Percentiles rank a stretch among this genome's conserved stretches.
These are phyloP conservation scores for Lanmaoa rubissima DNA, from an alignment of 768 basidiomycete genomes.

Conservation along the genomic window DNA sequence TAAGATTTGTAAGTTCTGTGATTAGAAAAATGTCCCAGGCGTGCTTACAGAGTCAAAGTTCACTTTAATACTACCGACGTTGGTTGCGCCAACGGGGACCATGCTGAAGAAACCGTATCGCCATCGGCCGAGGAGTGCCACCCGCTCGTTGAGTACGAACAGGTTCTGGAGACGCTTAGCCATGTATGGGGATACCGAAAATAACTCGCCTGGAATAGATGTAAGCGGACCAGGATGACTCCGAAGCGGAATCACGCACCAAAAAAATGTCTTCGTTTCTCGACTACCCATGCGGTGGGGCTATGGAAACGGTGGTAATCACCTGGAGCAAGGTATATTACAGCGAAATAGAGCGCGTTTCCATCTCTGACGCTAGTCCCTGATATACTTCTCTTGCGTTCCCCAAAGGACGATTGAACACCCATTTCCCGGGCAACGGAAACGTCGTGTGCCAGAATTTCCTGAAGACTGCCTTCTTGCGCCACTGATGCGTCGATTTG, in stretches of 20 bases:
- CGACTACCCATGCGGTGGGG: conserved; percentile 96
- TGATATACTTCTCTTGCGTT: conserved; percentile 37
- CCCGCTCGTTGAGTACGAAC: conserved; percentile 98
- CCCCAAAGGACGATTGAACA: conserved; percentile 39
- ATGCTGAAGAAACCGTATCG: conserved; percentile 94
- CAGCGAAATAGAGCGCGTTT: conserved; percentile 86
- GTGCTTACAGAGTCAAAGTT: conserved; percentile 82
- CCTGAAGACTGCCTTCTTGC: conserved; percentile 49
- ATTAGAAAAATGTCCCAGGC: neutral
- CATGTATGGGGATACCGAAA: conserved; percentile 95
- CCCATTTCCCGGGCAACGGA: conserved; percentile 76
- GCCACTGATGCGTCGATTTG: conserved; percentile 76
- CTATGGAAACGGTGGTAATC: conserved; percentile 99
- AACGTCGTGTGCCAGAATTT: conserved; percentile 62
- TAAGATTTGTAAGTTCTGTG: neutral
- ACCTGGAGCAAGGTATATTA: conserved; percentile 97
- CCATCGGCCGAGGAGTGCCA: conserved; percentile 93
- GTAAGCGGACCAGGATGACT: neutral
- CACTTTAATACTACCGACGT: conserved; percentile 94
- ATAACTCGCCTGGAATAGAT: conserved; percentile 69
- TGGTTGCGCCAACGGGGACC: conserved; percentile 98
- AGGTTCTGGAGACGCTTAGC: conserved; percentile 87
- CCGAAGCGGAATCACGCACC: conserved; percentile 45
- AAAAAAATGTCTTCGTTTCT: conserved; percentile 91
- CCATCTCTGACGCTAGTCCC: conserved; percentile 61